Conservation (phyloP, 805 yeast species). For the Suhomyces sp. region DNA sequence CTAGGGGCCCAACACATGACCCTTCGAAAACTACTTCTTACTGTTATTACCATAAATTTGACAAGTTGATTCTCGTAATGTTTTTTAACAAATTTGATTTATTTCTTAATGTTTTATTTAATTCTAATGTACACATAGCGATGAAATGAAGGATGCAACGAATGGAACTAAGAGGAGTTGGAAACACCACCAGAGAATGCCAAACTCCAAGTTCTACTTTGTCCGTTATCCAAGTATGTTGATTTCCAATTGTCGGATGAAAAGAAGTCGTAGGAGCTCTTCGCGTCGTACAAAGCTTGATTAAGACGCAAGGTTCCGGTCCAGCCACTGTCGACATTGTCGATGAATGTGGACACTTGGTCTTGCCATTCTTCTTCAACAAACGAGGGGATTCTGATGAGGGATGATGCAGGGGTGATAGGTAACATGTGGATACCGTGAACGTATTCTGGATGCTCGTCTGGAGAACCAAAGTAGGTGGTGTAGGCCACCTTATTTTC, state of each 20-base stretch:
- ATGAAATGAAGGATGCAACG: not conserved
- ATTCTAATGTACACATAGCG: not conserved
- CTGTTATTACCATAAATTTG: too few species aligned
- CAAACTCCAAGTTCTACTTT: slow-evolving; percentile 60
- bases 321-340: slow-evolving; percentile 57
- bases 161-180: slow-evolving; percentile 11
- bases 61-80: too few species aligned
- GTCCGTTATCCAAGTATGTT: slow-evolving; percentile 55
- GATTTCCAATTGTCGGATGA: slow-evolving; percentile 26
- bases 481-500: slow-evolving; percentile 24
- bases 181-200: slow-evolving; percentile 55
- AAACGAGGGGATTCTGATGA: slow-evolving; percentile 16
- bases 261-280: slow-evolving; percentile 42
- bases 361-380: slow-evolving; percentile 25
- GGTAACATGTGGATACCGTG: slow-evolving; percentile 29
- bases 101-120: not conserved
- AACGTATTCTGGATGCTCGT: slow-evolving; percentile 17
- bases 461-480: slow-evolving; percentile 21
- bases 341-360: slow-evolving; percentile 29
- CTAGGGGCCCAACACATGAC: too few species aligned
- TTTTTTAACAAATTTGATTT: not conserved
- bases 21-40: too few species aligned
- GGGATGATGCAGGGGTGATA: slow-evolving; percentile 22
- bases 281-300: slow-evolving; percentile 45
- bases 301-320: slow-evolving; percentile 51